Evolutionary conservation across 2,329 filamentous ascomycete genomes (phyloP).

Genomic region (Nothophaeocryptopus gaeumannii): DNA sequence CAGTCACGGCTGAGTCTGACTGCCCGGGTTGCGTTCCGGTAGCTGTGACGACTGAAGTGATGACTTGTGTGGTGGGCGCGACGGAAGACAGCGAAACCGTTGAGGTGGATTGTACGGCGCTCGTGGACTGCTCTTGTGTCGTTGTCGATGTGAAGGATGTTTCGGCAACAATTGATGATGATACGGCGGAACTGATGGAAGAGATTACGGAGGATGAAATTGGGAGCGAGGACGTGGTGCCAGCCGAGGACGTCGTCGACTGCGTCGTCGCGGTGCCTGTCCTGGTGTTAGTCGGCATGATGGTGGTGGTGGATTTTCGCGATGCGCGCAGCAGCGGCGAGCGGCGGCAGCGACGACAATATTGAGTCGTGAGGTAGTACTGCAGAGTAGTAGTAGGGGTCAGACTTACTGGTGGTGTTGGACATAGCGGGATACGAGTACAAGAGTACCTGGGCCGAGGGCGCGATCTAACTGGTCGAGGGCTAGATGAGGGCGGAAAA

Average conservation of each 20-base stretch:
- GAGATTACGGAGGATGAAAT: slow-evolving; percentile 14
- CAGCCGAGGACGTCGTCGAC: not conserved
- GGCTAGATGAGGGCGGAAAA: slow-evolving; percentile 2
- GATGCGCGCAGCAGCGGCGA: not conserved
- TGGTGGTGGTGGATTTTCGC: slow-evolving; percentile 2
- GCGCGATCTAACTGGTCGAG: too few relatives aligned
- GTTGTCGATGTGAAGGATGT: slow-evolving; percentile 5
- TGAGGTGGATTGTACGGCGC: slow-evolving; percentile 6
- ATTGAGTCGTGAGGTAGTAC: too few relatives aligned
- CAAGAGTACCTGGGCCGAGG: too few relatives aligned
- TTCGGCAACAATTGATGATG: slow-evolving; percentile 12
- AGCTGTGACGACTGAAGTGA: slow-evolving; percentile 22
- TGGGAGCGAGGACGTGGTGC: not conserved
- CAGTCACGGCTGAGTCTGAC: slow-evolving; percentile 11
- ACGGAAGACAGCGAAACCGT: slow-evolving; percentile 17
- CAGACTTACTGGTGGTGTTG: slow-evolving; percentile 11
- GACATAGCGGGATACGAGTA: slow-evolving; percentile 5
- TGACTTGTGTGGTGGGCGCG: slow-evolving; percentile 20
- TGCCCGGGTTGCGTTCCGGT: slow-evolving; percentile 12
- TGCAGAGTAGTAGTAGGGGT: not conserved
- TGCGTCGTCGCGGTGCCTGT: not conserved
- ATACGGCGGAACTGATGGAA: slow-evolving; percentile 15
- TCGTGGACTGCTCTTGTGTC: slow-evolving; percentile 7
- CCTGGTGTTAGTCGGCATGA: slow-evolving; percentile 10
- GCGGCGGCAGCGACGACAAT: not conserved